Conservation (phyloP, 192 early-diverging fungal genomes). For the Phlyctochytrium planicorne region DNA sequence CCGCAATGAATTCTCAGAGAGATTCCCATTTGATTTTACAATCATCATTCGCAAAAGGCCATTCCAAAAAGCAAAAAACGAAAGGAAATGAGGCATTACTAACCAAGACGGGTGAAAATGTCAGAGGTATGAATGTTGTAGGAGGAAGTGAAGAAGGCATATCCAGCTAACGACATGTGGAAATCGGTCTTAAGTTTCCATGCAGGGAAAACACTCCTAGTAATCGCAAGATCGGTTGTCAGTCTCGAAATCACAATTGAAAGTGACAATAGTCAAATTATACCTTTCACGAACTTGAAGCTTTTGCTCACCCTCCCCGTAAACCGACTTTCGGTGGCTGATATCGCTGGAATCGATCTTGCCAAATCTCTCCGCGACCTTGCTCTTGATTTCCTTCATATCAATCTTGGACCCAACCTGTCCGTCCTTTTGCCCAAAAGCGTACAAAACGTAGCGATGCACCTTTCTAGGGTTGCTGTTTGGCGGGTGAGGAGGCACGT, state of each 20-base stretch:
- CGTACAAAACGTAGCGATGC: slow-evolving; percentile 44
- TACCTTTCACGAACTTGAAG: slow-evolving; percentile 33
- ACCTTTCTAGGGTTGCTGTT: slow-evolving; percentile 42
- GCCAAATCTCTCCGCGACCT: not conserved
- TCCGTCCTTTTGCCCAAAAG: slow-evolving; percentile 38
- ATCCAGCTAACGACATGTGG: slow-evolving; percentile 37
- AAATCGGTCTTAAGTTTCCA: slow-evolving; percentile 35
- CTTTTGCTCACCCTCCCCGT: slow-evolving; percentile 32
- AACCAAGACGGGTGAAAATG: slow-evolving; percentile 44
- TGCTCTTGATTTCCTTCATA: not conserved
- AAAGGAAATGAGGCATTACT: slow-evolving; percentile 1
- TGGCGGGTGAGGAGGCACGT: slow-evolving; percentile 54
- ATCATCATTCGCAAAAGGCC: not conserved
- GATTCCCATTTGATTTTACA: slow-evolving; percentile 3
- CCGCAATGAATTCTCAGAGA: not conserved
- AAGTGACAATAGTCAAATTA: no score
- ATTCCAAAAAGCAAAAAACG: slow-evolving; percentile 14
- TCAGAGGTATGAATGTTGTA: slow-evolving; percentile 47
- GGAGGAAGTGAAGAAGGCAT: slow-evolving; percentile 43
- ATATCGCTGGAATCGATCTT: slow-evolving; percentile 1
- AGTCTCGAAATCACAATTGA: not conserved
- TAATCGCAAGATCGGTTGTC: not conserved
- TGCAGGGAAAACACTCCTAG: slow-evolving; percentile 35
- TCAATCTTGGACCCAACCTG: slow-evolving; percentile 13
- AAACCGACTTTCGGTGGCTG: not conserved